phyloP scores from a whole-genome alignment of 2,329 filamentous ascomycete species.

The Ramichloridium luteum region DNA sequence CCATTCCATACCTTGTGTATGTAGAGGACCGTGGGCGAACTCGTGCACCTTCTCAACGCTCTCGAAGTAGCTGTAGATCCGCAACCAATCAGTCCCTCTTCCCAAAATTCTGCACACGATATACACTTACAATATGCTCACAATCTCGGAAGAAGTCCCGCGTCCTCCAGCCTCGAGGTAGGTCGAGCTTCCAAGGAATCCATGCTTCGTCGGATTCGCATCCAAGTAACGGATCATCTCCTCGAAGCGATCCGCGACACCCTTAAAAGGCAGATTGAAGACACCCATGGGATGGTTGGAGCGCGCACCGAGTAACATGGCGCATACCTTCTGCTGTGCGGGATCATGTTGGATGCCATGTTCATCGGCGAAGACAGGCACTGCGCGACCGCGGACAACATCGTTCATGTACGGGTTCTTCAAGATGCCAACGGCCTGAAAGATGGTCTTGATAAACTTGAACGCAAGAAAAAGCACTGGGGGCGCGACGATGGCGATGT shows the following conservation, averaged over 20 bases:
- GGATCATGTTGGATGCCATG: slow-evolving; percentile 8
- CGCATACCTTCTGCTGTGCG: slow-evolving; percentile 4
- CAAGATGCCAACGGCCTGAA: slow-evolving; percentile 21
- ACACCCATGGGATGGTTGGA: slow-evolving; percentile 13
- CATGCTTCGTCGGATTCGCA: slow-evolving; percentile 4
- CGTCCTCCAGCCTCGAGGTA: slow-evolving; percentile 6
- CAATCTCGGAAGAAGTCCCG: slow-evolving; percentile 4
- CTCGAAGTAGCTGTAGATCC: slow-evolving; percentile 11
- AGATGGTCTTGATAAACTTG: slow-evolving; percentile 20
- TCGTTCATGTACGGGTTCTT: slow-evolving; percentile 24
- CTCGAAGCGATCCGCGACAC: slow-evolving; percentile 7
- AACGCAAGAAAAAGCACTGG: slow-evolving; percentile 18
- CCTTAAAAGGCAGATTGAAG: slow-evolving; percentile 10
- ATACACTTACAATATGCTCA: too few relatives aligned
- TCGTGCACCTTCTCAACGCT: slow-evolving; percentile 8
- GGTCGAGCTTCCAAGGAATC: slow-evolving; percentile 7
- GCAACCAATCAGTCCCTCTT: too few relatives aligned
- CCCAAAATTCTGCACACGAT: too few relatives aligned
- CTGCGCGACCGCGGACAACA: slow-evolving; percentile 14
- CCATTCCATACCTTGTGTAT: slow-evolving; percentile 10
- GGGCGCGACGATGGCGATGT: slow-evolving; percentile 12
- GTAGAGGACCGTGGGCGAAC: slow-evolving; percentile 9
- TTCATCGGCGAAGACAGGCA: slow-evolving; percentile 7
- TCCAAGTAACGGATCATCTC: slow-evolving; percentile 8
- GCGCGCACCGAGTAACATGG: slow-evolving; percentile 8